These are phyloP conservation scores for Labyrinthula sp. DNA, from an alignment of 352 stramenopile genomes.

Conservation along the genomic window DNA sequence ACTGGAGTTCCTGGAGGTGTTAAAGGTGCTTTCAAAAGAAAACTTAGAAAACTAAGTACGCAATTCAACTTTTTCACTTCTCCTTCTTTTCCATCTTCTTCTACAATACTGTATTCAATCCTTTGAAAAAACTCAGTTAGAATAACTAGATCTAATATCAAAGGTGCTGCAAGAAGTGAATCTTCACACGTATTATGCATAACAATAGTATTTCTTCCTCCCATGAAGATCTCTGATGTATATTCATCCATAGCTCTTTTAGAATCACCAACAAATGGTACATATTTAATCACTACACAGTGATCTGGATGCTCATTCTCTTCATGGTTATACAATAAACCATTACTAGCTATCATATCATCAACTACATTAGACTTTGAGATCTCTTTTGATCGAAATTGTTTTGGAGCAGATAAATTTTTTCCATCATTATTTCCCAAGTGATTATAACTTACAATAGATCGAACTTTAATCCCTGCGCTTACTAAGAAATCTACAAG, in stretches of 20 bases:
- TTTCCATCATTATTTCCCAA: slow-evolving; percentile 99
- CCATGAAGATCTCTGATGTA: slow-evolving; percentile 99
- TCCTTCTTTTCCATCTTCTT: slow-evolving; percentile 48
- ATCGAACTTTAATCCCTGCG: slow-evolving; percentile 92
- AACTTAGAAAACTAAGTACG: slow-evolving; percentile 86
- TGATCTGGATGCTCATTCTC: slow-evolving; percentile 95
- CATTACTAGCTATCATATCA: slow-evolving; percentile 91
- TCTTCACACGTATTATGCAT: slow-evolving; percentile 99
- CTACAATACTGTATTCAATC: slow-evolving; percentile 52
- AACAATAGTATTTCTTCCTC: slow-evolving; percentile 96
- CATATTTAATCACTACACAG: slow-evolving; percentile 98
- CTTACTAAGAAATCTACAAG: slow-evolving; percentile 97
- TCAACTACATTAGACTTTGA: slow-evolving; percentile 97
- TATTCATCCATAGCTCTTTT: slow-evolving; percentile 99
- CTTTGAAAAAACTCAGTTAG: slow-evolving; percentile 87
- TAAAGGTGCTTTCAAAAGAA: slow-evolving; percentile 95
- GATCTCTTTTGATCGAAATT: slow-evolving; percentile 99
- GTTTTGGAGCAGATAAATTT: slow-evolving; percentile 89
- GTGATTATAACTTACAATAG: slow-evolving; percentile 99
- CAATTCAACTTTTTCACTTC: slow-evolving; percentile 85
- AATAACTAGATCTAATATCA: slow-evolving; percentile 95
- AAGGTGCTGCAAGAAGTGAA: slow-evolving; percentile 81
- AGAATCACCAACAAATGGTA: slow-evolving; percentile 91
- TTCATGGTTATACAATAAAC: slow-evolving; percentile 88
- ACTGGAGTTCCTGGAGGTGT: slow-evolving; percentile 91